These are phyloP conservation scores for Ambispora gerdemannii DNA, from an alignment of 192 early-diverging fungal genomes.

Conservation along the genomic window DNA sequence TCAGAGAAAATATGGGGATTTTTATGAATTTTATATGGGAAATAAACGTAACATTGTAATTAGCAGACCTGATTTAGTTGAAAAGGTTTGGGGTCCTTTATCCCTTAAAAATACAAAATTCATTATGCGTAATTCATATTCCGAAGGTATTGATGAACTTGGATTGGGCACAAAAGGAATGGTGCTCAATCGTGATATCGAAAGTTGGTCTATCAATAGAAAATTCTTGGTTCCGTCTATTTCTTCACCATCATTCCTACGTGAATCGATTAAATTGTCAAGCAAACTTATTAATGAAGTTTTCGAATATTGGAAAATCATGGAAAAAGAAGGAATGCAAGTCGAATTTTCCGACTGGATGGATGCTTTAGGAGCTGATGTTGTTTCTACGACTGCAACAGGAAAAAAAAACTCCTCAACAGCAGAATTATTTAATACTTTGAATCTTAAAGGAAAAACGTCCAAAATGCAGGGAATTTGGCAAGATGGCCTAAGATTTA, in stretches of 20 bases:
- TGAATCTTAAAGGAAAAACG: background rate
- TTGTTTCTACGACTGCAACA: background rate
- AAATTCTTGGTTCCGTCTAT: background rate
- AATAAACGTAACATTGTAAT: background rate
- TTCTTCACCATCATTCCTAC: background rate
- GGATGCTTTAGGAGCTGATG: background rate
- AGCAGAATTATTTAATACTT: background rate
- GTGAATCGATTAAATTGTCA: background rate
- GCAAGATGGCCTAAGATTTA: background rate
- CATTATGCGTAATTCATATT: background rate
- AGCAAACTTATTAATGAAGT: background rate
- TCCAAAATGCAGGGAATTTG: background rate
- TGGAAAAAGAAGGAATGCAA: background rate
- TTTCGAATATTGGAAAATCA: background rate
- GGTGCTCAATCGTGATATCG: background rate
- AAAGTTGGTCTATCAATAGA: background rate
- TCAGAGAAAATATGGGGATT: too few relatives aligned
- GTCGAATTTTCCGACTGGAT: background rate
- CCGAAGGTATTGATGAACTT: slow-evolving; percentile 10
- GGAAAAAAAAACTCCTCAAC: background rate
- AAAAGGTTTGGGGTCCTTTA: background rate
- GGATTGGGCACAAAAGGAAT: slow-evolving; percentile 1
- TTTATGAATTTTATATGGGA: background rate
- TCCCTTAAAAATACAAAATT: background rate
- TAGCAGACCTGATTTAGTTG: background rate